phyloP scores from a whole-genome alignment of 371 early-diverging fungal species.

The Rhizopus microsporus region DNA sequence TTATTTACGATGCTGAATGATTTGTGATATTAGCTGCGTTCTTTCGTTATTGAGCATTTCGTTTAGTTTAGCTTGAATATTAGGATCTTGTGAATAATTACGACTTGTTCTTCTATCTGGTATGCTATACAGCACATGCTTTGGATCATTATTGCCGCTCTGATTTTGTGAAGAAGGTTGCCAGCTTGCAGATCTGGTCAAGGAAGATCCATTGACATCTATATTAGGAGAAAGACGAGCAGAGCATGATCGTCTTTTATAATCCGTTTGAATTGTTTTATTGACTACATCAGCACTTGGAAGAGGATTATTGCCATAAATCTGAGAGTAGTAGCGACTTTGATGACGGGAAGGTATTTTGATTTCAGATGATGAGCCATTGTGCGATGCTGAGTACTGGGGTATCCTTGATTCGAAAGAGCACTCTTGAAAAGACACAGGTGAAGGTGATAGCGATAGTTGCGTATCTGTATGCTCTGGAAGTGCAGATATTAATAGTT shows the following conservation, averaged over 20 bases:
- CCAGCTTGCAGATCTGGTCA: constrained; percentile 26
- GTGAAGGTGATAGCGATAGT: not conserved
- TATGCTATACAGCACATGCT: constrained; percentile 10
- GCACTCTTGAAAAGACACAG: not conserved
- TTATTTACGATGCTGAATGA: not conserved
- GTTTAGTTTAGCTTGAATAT: constrained; percentile 25
- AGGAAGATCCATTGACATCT: constrained; percentile 5
- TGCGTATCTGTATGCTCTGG: not conserved
- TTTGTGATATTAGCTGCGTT: not conserved
- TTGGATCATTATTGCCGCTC: not conserved
- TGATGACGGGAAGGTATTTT: constrained; percentile 23
- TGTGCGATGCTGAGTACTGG: not conserved
- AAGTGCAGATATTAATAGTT: not conserved
- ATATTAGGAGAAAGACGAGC: not conserved
- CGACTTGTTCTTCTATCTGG: constrained; percentile 30
- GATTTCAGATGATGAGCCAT: not conserved
- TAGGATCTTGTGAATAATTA: constrained; percentile 26
- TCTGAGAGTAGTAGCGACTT: constrained; percentile 21
- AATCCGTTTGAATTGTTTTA: constrained; percentile 1
- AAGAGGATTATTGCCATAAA: not conserved
- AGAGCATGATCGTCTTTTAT: constrained; percentile 11
- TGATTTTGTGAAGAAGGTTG: constrained; percentile 13
- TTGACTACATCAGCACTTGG: not conserved
- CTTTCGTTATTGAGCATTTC: constrained; percentile 18
- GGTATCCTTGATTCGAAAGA: not conserved